phyloP scores from a whole-genome alignment of 1,284 basidiomycete species.

The Boletus semigastroideus region DNA sequence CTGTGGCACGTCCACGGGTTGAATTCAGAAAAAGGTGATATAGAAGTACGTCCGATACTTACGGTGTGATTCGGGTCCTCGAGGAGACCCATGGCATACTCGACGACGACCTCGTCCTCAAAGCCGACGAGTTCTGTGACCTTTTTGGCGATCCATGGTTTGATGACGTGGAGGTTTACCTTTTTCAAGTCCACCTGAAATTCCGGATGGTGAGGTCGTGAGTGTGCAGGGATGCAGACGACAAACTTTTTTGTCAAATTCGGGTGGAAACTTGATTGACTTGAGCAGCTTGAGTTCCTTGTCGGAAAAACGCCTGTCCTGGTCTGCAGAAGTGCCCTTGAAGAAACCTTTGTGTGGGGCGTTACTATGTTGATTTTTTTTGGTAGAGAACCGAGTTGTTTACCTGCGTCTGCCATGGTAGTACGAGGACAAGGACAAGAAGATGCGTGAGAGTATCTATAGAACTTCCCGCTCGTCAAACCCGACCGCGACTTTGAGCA shows the following conservation, averaged over 20 bases:
- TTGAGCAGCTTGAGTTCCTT: conserved; percentile 91
- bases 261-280: conserved; percentile 85
- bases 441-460: conserved; percentile 24
- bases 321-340: conserved; percentile 84
- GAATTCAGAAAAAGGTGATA: not conserved
- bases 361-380: not conserved
- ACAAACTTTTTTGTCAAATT: conserved; percentile 84
- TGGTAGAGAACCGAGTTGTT: conserved; percentile 18
- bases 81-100: conserved; percentile 91
- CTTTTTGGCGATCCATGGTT: conserved; percentile 93
- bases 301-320: conserved; percentile 90
- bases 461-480: conserved; percentile 35
- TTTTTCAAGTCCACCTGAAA: conserved; percentile 86
- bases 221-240: not conserved
- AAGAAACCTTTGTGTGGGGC: conserved; percentile 64
- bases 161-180: conserved; percentile 86
- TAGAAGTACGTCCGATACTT: conserved; percentile 25
- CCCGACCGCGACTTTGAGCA: conserved; percentile 30
- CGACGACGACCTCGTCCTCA: conserved; percentile 96
- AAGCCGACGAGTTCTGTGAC: conserved; percentile 88
- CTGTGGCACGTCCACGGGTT: conserved; percentile 38
- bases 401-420: conserved; percentile 60
- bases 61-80: conserved; percentile 87
- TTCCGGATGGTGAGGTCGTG: not conserved
- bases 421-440: not conserved